Conservation (phyloP, 345 rosid species). For the Hypericum androsaemum region DNA sequence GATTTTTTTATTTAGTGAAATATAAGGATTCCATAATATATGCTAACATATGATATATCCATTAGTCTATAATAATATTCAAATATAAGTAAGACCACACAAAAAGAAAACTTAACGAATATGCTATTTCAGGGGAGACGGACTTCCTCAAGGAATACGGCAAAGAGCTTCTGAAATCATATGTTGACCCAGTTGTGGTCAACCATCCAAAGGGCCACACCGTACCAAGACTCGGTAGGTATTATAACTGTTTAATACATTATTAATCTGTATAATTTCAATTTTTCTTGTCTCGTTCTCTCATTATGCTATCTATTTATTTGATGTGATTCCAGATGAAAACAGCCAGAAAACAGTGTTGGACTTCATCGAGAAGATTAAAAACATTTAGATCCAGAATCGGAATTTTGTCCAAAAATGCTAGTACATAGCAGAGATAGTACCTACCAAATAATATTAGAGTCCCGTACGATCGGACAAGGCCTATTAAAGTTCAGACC, state of each 20-base stretch:
- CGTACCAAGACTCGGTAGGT: slow-evolving; percentile 63
- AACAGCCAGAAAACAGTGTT: slow-evolving; percentile 32
- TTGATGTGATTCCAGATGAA: slow-evolving; percentile 37
- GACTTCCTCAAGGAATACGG: slow-evolving; percentile 78
- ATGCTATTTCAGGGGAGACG: slow-evolving; percentile 50
- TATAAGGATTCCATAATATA: too few relatives aligned
- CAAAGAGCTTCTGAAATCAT: slow-evolving; percentile 37
- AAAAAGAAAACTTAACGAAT: too few relatives aligned
- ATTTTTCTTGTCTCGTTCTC: neutral
- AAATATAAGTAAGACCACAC: neutral
- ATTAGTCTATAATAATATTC: neutral
- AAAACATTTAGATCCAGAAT: slow-evolving; percentile 17
- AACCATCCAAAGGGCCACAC: slow-evolving; percentile 96
- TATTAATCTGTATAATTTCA: neutral
- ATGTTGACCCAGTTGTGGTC: slow-evolving; percentile 45
- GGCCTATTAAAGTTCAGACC: too few relatives aligned
- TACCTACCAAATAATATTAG: too few relatives aligned
- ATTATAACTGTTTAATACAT: neutral
- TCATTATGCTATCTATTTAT: neutral
- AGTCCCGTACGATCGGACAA: too few relatives aligned
- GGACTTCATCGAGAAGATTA: slow-evolving; percentile 43
- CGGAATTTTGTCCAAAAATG: neutral
- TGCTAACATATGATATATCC: neutral
- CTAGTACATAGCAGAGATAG: too few relatives aligned
- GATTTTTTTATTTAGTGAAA: too few relatives aligned